Conservation (phyloP, 2,329 filamentous ascomycete genomes). For the Botrytis galanthina region DNA sequence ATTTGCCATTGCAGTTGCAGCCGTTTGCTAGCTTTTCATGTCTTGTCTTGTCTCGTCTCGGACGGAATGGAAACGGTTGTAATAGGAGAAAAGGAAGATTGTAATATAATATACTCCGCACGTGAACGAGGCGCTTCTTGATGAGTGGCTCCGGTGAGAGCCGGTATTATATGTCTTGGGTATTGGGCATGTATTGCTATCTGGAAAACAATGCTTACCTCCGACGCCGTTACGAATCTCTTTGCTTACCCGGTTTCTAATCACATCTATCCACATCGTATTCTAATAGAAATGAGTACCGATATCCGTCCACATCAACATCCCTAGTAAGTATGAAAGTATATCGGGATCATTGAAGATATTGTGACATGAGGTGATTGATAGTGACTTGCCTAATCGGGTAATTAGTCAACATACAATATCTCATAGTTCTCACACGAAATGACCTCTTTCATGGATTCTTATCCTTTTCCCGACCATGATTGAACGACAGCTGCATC, state of each 20-base stretch:
- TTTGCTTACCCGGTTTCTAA: neutral
- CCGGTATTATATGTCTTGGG: neutral
- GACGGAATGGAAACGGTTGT: neutral
- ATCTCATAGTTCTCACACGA: neutral
- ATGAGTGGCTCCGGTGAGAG: neutral
- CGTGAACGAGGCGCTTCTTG: neutral
- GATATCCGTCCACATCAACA: neutral
- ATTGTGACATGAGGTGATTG: neutral
- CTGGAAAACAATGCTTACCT: neutral
- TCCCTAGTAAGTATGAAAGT: neutral
- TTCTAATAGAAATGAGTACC: neutral
- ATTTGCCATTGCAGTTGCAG: neutral
- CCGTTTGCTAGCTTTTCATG: neutral
- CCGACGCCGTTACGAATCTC: neutral
- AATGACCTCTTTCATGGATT: neutral
- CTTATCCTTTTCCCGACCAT: neutral
- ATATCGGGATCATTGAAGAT: neutral
- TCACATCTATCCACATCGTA: neutral
- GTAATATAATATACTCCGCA: neutral
- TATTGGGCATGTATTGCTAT: neutral
- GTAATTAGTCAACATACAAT: neutral
- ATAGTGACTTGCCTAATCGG: neutral
- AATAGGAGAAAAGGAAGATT: neutral
- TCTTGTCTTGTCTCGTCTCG: slow-evolving; percentile 1
- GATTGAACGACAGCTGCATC: slow-evolving; percentile 1